Evolutionary conservation across 2,329 filamentous ascomycete genomes (phyloP).

Genomic region (Botrytis sinoallii): DNA sequence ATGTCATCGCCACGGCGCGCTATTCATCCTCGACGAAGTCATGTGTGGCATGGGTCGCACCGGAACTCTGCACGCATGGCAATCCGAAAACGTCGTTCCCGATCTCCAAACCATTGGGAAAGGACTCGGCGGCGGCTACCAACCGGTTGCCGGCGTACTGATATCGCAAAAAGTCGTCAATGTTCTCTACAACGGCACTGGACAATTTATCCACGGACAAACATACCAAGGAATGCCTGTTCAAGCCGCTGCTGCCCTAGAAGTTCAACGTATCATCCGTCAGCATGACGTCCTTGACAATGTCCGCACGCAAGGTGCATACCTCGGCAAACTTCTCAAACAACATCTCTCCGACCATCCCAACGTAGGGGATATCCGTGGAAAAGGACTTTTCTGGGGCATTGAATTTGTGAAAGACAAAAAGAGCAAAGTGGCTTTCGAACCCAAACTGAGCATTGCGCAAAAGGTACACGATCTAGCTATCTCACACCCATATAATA

Average conservation of each 20-base stretch:
- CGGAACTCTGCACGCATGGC: conserved; percentile 55
- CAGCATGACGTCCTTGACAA: conserved; percentile 58
- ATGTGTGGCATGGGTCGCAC: conserved; percentile 58
- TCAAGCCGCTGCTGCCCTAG: conserved; percentile 58
- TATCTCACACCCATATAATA: conserved; percentile 42
- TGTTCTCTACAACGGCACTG: conserved; percentile 32
- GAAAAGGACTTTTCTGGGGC: conserved; percentile 56
- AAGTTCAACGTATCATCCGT: conserved; percentile 58
- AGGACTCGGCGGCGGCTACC: conserved; percentile 61
- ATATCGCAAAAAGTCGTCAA: conserved; percentile 51
- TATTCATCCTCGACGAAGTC: conserved; percentile 76
- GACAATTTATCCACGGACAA: conserved; percentile 37
- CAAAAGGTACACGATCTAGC: conserved; percentile 48
- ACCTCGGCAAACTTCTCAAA: conserved; percentile 46
- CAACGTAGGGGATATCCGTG: conserved; percentile 59
- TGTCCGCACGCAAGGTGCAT: conserved; percentile 51
- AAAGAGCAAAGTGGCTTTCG: conserved; percentile 48
- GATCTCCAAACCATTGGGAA: conserved; percentile 68
- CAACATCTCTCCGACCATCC: conserved; percentile 44
- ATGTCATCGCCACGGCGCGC: conserved; percentile 67
- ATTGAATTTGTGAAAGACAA: conserved; percentile 55
- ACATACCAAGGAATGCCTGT: conserved; percentile 62
- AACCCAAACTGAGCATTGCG: conserved; percentile 43
- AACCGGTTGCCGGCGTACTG: conserved; percentile 59
- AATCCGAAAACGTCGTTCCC: conserved; percentile 51